phyloP scores from a whole-genome alignment of 2,329 filamentous ascomycete genomes.

The Diplodia mutila region DNA sequence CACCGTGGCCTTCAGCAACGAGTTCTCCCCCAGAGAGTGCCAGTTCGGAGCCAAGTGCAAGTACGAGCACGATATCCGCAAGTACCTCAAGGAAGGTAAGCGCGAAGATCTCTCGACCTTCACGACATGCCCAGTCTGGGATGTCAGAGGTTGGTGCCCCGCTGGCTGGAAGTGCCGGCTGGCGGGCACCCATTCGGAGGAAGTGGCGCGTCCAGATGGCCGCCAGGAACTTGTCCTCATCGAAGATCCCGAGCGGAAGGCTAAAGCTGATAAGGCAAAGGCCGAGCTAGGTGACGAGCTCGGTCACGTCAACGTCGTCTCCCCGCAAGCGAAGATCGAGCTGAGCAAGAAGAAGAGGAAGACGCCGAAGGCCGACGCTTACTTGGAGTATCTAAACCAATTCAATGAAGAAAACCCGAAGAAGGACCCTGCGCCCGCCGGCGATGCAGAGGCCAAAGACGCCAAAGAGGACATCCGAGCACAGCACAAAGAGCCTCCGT shows the following conservation, averaged over 20 bases:
- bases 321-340: slow-evolving; percentile 70
- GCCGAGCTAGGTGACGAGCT: slow-evolving; percentile 47
- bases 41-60: slow-evolving; percentile 80
- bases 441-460: slow-evolving; percentile 33
- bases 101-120: slow-evolving; percentile 78
- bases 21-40: slow-evolving; percentile 80
- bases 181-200: slow-evolving; percentile 81
- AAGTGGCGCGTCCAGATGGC: slow-evolving; percentile 77
- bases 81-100: slow-evolving; percentile 82
- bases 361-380: slow-evolving; percentile 74
- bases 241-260: slow-evolving; percentile 57
- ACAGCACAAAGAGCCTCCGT: slow-evolving; percentile 80
- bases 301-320: slow-evolving; percentile 76
- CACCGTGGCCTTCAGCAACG: slow-evolving; percentile 69
- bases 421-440: slow-evolving; percentile 35
- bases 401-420: slow-evolving; percentile 30
- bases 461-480: slow-evolving; percentile 71
- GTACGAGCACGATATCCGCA: slow-evolving; percentile 80
- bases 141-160: slow-evolving; percentile 73
- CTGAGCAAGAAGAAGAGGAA: slow-evolving; percentile 73
- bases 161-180: slow-evolving; percentile 96
- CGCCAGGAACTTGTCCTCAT: slow-evolving; percentile 78
- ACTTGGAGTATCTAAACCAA: slow-evolving; percentile 73
- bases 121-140: slow-evolving; percentile 78
- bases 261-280: slow-evolving; percentile 51